A percentile compares a stretch with the other conserved stretches of the same genome.
phyloP scores from a whole-genome alignment of 306 rosid species.

The Boehmeria nivea region DNA sequence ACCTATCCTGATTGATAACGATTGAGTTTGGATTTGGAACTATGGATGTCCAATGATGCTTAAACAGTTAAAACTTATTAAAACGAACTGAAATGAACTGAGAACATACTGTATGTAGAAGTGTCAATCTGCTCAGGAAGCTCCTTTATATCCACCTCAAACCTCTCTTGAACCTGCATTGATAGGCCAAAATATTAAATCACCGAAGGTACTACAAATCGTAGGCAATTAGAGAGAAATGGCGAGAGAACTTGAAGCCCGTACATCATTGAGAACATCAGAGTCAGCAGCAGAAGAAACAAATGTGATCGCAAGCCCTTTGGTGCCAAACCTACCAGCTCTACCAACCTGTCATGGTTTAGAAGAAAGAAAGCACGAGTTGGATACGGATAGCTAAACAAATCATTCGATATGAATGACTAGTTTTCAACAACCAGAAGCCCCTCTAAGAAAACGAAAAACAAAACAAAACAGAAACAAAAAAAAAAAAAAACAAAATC shows the following conservation, averaged over 20 bases:
- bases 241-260: neutral
- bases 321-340: conserved; percentile 98
- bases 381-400: too few relatives aligned
- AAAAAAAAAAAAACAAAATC: too few relatives aligned
- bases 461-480: too few relatives aligned
- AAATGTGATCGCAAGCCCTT: conserved; percentile 97
- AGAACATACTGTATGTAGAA: conserved; percentile 79
- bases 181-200: neutral
- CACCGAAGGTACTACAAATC: neutral
- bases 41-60: too few relatives aligned
- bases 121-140: conserved; percentile 99
- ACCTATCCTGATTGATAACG: too few relatives aligned
- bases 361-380: too few relatives aligned
- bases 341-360: conserved; percentile 90
- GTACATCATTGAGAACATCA: conserved; percentile 90
- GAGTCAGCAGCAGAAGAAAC: conserved; percentile 87
- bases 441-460: too few relatives aligned
- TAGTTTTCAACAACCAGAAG: too few relatives aligned
- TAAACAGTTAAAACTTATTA: neutral
- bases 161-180: conserved; percentile 92
- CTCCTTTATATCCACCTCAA: conserved; percentile 95
- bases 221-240: neutral
- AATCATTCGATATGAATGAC: too few relatives aligned
- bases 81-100: neutral
- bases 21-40: too few relatives aligned